These are phyloP conservation scores for Groenewaldozyma tartarivorans DNA, from an alignment of 805 yeast genomes.

Conservation along the genomic window DNA sequence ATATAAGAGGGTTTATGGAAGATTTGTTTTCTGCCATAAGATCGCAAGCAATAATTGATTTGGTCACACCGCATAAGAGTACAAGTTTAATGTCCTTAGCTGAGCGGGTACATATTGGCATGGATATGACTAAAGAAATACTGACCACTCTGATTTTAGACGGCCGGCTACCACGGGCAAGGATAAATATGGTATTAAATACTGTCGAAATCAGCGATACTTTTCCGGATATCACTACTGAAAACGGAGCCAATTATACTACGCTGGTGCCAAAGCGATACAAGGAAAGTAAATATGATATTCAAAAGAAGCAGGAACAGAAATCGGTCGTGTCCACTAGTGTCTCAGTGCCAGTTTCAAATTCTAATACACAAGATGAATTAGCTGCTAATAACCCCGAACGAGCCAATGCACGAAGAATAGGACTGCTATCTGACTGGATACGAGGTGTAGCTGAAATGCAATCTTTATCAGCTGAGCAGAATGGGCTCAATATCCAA, in stretches of 20 bases:
- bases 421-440: too few species aligned
- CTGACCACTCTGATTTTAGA: conserved; percentile 23
- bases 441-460: too few species aligned
- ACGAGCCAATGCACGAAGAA: too few species aligned
- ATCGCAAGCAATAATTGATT: conserved; percentile 20
- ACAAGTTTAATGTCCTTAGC: conserved; percentile 22
- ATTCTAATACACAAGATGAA: too few species aligned
- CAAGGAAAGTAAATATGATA: conserved; percentile 6
- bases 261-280: conserved; percentile 8
- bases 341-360: background rate
- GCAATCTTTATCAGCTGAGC: too few species aligned
- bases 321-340: conserved; percentile 3
- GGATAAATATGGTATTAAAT: conserved; percentile 19
- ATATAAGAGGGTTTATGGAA: conserved; percentile 13
- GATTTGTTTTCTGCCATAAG: conserved; percentile 22
- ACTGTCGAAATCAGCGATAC: background rate
- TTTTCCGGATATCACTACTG: background rate
- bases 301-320: conserved; percentile 10
- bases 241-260: background rate
- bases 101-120: conserved; percentile 14
- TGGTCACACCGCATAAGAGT: conserved; percentile 24
- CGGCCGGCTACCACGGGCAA: conserved; percentile 19
- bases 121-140: conserved; percentile 15
- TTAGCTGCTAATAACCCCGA: too few species aligned
- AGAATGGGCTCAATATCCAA: too few species aligned